Percentiles rank a stretch among this genome's conserved stretches.
Evolutionary conservation across 345 rosid species (phyloP).

Genomic region (Xanthoceras sorbifolium): DNA sequence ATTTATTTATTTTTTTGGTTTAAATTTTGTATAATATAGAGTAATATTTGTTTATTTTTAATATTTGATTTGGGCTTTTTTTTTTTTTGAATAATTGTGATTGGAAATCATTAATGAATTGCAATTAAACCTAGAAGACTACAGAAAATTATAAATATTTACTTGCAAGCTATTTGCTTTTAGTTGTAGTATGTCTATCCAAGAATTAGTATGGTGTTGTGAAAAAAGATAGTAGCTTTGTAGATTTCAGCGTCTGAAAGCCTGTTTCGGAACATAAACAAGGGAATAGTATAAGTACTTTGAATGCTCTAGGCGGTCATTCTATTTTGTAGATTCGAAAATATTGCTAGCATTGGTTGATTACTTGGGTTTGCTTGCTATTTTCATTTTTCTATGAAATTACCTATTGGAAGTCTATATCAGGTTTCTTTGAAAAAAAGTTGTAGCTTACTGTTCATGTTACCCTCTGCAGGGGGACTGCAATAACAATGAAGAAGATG

Average conservation of each 20-base stretch:
- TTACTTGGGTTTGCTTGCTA: not conserved
- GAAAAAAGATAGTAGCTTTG: not conserved
- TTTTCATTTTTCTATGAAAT: not conserved
- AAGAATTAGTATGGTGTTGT: not conserved
- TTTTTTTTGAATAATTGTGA: slow-evolving; percentile 3
- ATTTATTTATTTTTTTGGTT: not conserved
- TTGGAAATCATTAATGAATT: not conserved
- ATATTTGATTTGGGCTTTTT: no score
- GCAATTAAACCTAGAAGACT: not conserved
- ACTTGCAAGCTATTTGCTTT: not conserved
- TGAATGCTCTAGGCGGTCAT: not conserved
- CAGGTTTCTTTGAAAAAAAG: no score
- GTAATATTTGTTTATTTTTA: not conserved
- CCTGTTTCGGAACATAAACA: not conserved
- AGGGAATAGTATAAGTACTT: not conserved
- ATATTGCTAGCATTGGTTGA: not conserved
- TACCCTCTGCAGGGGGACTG: slow-evolving; percentile 61
- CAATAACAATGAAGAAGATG: slow-evolving; percentile 79
- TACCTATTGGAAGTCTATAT: not conserved
- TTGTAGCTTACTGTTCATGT: not conserved
- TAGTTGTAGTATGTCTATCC: not conserved
- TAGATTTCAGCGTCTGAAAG: not conserved
- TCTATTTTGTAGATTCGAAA: not conserved
- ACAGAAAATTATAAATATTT: not conserved
- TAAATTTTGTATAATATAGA: no score